Percentiles rank a stretch among this genome's conserved stretches.
These are phyloP conservation scores for Lactarius evosmus DNA, from an alignment of 768 basidiomycete species.

Conservation along the genomic window DNA sequence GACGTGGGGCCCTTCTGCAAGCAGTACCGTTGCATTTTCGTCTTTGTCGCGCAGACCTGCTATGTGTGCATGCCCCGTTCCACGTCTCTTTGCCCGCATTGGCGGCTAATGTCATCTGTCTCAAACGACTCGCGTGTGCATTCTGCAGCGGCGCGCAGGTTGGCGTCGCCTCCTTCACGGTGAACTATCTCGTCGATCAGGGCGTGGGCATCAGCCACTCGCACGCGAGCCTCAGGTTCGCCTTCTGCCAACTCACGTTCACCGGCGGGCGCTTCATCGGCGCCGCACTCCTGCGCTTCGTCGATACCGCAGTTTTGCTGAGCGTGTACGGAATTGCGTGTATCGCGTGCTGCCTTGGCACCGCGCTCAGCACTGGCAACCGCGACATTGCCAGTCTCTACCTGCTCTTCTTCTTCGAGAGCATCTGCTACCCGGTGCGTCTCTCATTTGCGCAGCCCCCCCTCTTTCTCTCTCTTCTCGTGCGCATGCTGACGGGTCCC, in stretches of 20 bases:
- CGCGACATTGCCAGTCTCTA: conserved; percentile 60
- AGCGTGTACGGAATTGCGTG: conserved; percentile 52
- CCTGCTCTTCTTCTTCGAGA: conserved; percentile 69
- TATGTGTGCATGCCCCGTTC: conserved; percentile 47
- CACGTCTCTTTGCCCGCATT: not conserved
- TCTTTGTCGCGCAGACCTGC: conserved; percentile 67
- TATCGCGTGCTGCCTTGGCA: conserved; percentile 48
- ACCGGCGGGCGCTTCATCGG: conserved; percentile 61
- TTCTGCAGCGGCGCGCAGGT: conserved; percentile 56
- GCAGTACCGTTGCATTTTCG: conserved; percentile 68
- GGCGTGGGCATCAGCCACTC: conserved; percentile 49
- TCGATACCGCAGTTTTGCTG: conserved; percentile 65
- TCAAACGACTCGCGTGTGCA: not conserved
- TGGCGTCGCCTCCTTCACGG: conserved; percentile 60
- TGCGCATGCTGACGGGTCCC: not conserved
- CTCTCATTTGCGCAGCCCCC: too few species aligned
- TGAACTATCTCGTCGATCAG: conserved; percentile 68
- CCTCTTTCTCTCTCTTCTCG: not conserved
- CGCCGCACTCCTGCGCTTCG: conserved; percentile 54
- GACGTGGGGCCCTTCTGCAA: conserved; percentile 59
- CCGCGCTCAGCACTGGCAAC: conserved; percentile 49
- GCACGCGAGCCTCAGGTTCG: conserved; percentile 60
- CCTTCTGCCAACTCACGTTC: conserved; percentile 68
- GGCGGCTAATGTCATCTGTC: too few species aligned
- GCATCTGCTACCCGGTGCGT: conserved; percentile 61